Percentiles rank a stretch among this genome's conserved stretches.
phyloP scores from a whole-genome alignment of 768 basidiomycete species.

The Rhodotorula paludigena region DNA sequence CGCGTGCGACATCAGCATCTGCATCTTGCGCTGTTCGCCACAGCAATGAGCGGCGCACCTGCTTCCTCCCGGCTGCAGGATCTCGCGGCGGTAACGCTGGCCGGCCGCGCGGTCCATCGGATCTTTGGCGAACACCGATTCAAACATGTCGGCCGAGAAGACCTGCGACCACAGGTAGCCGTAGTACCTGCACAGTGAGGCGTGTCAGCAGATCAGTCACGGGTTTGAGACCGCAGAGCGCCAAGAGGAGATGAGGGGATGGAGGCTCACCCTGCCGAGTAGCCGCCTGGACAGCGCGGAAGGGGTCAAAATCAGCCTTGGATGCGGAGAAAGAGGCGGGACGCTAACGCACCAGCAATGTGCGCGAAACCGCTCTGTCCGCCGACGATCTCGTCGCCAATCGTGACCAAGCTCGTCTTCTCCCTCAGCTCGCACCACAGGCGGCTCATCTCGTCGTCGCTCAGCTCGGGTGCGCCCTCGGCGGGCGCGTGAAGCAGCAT shows the following conservation, averaged over 20 bases:
- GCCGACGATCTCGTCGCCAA: conserved; percentile 56
- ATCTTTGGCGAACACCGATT: conserved; percentile 73
- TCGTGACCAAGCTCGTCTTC: conserved; percentile 43
- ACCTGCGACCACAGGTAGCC: conserved; percentile 65
- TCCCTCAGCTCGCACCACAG: conserved; percentile 73
- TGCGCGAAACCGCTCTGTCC: conserved; percentile 75
- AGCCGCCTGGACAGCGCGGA: conserved; percentile 49
- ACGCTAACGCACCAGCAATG: conserved; percentile 49
- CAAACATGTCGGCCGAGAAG: conserved; percentile 56
- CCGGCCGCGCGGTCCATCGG: conserved; percentile 65
- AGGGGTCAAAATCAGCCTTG: neutral
- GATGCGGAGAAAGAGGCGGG: neutral
- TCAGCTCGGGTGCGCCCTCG: conserved; percentile 48
- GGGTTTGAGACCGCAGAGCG: neutral
- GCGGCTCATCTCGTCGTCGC: conserved; percentile 65
- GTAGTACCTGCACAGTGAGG: conserved; percentile 37
- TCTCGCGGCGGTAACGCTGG: conserved; percentile 66
- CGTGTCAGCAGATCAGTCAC: neutral
- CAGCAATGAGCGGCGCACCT: conserved; percentile 13
- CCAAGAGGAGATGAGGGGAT: neutral
- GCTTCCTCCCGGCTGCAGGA: conserved; percentile 67
- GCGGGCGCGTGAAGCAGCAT: conserved; percentile 27
- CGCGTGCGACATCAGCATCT: neutral
- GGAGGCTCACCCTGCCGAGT: conserved; percentile 18
- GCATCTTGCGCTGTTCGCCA: neutral